phyloP scores from a whole-genome alignment of 495 filamentous ascomycete species.

The Neurospora sp. region DNA sequence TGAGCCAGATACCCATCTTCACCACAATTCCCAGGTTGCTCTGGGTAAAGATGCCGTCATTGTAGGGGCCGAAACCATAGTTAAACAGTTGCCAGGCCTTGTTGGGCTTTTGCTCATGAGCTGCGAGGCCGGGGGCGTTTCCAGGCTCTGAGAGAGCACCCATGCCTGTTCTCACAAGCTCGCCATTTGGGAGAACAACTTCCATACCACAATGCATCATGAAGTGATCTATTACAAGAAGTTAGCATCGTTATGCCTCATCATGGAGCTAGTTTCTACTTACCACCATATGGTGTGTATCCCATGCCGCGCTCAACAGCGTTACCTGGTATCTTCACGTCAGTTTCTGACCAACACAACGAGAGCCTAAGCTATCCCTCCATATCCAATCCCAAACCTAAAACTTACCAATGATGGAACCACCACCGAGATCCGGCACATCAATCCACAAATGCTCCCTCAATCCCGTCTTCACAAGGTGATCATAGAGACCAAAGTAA shows the following conservation, averaged over 20 bases:
- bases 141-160: conserved; percentile 36
- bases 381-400: background rate
- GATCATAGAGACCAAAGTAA: conserved; percentile 43
- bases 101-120: conserved; percentile 16
- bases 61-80: conserved; percentile 45
- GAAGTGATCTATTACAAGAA: conserved; percentile 34
- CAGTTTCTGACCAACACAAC: background rate
- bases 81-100: conserved; percentile 43
- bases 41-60: conserved; percentile 50
- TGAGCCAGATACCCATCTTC: conserved; percentile 47
- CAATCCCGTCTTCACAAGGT: conserved; percentile 33
- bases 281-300: conserved; percentile 35
- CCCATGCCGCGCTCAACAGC: conserved; percentile 47
- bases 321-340: conserved; percentile 22
- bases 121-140: conserved; percentile 23
- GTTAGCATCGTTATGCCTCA: background rate
- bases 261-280: background rate
- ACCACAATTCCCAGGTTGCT: conserved; percentile 48
- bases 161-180: conserved; percentile 49
- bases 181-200: conserved; percentile 45
- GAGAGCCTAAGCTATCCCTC: background rate
- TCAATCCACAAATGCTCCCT: conserved; percentile 36
- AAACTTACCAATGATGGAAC: conserved; percentile 14
- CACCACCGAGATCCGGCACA: conserved; percentile 47
- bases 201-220: conserved; percentile 47